Evolutionary conservation across 2,329 filamentous ascomycete species (phyloP).

Genomic region (Penicillium sp.): DNA sequence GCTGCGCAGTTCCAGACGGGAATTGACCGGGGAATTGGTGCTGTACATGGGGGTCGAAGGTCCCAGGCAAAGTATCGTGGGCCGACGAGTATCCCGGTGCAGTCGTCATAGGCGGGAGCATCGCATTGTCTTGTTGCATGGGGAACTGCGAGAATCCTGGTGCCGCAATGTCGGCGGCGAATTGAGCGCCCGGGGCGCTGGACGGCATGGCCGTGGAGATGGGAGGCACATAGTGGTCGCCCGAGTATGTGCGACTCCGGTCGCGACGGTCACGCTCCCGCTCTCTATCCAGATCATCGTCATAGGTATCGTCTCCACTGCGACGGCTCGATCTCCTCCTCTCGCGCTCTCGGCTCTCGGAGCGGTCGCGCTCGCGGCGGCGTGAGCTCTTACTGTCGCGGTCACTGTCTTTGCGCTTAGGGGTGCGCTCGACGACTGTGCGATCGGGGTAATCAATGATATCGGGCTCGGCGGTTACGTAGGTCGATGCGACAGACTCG

Average conservation of each 20-base stretch:
- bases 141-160: slow-evolving; percentile 45
- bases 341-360: slow-evolving; percentile 38
- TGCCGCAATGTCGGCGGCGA: slow-evolving; percentile 38
- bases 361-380: slow-evolving; percentile 37
- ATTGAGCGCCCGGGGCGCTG: slow-evolving; percentile 36
- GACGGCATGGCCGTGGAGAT: slow-evolving; percentile 30
- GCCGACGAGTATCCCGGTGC: slow-evolving; percentile 22
- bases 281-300: slow-evolving; percentile 32
- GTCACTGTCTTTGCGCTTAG: slow-evolving; percentile 37
- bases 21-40: slow-evolving; percentile 67
- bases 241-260: slow-evolving; percentile 39
- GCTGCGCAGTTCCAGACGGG: slow-evolving; percentile 52
- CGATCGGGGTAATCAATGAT: slow-evolving; percentile 37
- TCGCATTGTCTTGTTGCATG: slow-evolving; percentile 38
- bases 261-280: slow-evolving; percentile 31
- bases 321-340: slow-evolving; percentile 29
- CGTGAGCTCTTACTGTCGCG: slow-evolving; percentile 33
- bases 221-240: slow-evolving; percentile 35
- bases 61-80: slow-evolving; percentile 33
- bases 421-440: slow-evolving; percentile 38
- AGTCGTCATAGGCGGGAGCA: slow-evolving; percentile 21
- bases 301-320: slow-evolving; percentile 24
- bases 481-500: slow-evolving; percentile 45
- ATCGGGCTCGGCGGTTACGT: slow-evolving; percentile 49
- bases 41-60: slow-evolving; percentile 56